Evolutionary conservation across 257 asterid species (phyloP), one percentile per base, ranked within the genome.

Genomic region (Vinca minor): DNA sequence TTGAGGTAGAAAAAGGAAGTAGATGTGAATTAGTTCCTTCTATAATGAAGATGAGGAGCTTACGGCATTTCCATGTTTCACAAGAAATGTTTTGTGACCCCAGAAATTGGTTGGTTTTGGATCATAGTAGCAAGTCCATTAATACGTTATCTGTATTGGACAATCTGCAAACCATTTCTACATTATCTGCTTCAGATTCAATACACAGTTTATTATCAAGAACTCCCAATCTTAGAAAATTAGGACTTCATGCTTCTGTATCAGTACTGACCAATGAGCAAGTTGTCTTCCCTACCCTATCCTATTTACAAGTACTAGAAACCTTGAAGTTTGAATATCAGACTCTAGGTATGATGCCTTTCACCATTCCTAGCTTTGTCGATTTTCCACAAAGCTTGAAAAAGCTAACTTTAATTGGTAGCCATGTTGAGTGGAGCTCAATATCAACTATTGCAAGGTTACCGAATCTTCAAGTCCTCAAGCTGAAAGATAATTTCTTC

Each of bases 21-120:
- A 57, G 31, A 15, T 1, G 36, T 23, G 20, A 56, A 3, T 12
- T 65, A 52, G 26, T 39, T 3, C 7, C 8, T 11, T 12, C 15
- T 13, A 53, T 65, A 44, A 31, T 45, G 20, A 38, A 53, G 46
- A 53, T 65, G 63, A 14, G 6, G 34, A 56, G 38, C 52, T 65
- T 65, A 62, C 53, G 66, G 58, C 52, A 59, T 44, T 5, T 67
- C 18, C 20, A n/a, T n/a, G n/a, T n/a, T n/a, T n/a, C n/a, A n/a
- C n/a, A n/a, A n/a, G n/a, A n/a, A n/a, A n/a, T n/a, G 28, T 8
- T 15, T 4, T 44, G 4, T 63, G 36, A 29, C 36, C 20, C 13
- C 13, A 3, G 60, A 8, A 1, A 10, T 20, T 1, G 1, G 5
- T 29, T 23, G 12, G 23, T 3, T 35, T 5, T 2, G 55, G 34